Evolutionary conservation across 2,329 filamentous ascomycete species (phyloP), one percentile per base, ranked within the genome.

Genomic region (Trichothecium roseum): DNA sequence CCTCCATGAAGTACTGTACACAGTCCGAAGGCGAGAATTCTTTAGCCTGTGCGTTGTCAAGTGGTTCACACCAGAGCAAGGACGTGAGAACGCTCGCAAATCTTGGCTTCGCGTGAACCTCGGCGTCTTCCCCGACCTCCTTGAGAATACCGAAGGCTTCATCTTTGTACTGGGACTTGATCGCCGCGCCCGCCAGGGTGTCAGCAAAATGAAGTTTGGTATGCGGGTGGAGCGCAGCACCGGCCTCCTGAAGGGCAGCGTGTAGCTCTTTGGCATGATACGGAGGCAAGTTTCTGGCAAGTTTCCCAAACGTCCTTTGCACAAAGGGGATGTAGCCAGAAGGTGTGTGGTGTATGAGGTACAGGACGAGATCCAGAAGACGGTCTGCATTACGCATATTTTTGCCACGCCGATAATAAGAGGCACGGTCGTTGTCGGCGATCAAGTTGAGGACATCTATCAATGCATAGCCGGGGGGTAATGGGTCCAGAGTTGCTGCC

Each of bases 21-120:
- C 53, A 52, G 16, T 48, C 42, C 29, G 51, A 52, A 10, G 51
- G 52, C 5, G 49, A 48, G 32, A 60, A 60, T 32, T 35, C 10
- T 46, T 33, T 8, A 46, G 39, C 20, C 9, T 22, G 12, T 12
- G 30, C 15, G 12, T 15, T 7, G 30, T 5, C 30, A 15, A 17
- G 8, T 3, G 37, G 37, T 12, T 53, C 45, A 22, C 57, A 51
- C 8, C 54, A 54, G n/a, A 86, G 59, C 17, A 85, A 60, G 2
- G 67, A 60, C 1, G 77, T 76, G 52, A 75, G 78, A 8, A 72
- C 61, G 43, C 70, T 74, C 17, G 64, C 59, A 34, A 73, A 60
- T 18, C 55, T 56, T 2, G 56, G 57, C 9, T 55, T 55, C 37
- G 72, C 70, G 38, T 72, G 56, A 34, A 68, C 51, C n/a, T 64